Evolutionary conservation across 202 grass and related monocot species (phyloP), one percentile per base, ranked within the genome.

Genomic region (Bolboschoenoplectus hybrid): DNA sequence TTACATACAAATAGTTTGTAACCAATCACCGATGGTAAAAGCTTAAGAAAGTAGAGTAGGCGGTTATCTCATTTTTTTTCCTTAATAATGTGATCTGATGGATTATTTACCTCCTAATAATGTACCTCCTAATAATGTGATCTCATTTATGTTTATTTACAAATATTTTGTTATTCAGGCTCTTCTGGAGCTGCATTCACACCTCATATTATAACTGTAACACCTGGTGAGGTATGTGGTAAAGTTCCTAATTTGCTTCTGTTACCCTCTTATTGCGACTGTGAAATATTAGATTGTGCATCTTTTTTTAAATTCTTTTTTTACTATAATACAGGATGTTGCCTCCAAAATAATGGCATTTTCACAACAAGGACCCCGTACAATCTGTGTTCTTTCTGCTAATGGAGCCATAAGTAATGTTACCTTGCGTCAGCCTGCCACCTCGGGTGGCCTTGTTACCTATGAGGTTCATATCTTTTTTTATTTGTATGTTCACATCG

Each of bases 271-370:
- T 36, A 36, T 19, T 77, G 44, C 3, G 4, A 63, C 34, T 9
- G 41, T 47, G 0, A 46, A 68, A 86, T 26, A 55, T 52, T 17
- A 52, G 12, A 67, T 11, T 26, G 70, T 35, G 34, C 50, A 50
- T 35, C 13, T 71, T 87, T 71, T 45, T 8, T 81, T 85, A 45
- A 32, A 12, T 9, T 81, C 35, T 19, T 32, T 17, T 64, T 86
- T 49, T 53, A 60, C 79, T 68, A 38, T 34, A 16, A 89, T 86
- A 60, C 88, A 98, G 97, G 97, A 98, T 90, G 92, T 98, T 81
- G 90, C 97, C 74, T 98, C 96, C 86, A 98, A 98, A 90, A 96
- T 98, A 74, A 98, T 98, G 96, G 86, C 91, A 14, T 98, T 98
- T 85, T 98, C 97, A 77, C 97, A 98, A 88, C 97, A 98, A 98